Evolutionary conservation across 2,329 filamentous ascomycete genomes (phyloP).

Genomic region (Metarhizium guizhouense): DNA sequence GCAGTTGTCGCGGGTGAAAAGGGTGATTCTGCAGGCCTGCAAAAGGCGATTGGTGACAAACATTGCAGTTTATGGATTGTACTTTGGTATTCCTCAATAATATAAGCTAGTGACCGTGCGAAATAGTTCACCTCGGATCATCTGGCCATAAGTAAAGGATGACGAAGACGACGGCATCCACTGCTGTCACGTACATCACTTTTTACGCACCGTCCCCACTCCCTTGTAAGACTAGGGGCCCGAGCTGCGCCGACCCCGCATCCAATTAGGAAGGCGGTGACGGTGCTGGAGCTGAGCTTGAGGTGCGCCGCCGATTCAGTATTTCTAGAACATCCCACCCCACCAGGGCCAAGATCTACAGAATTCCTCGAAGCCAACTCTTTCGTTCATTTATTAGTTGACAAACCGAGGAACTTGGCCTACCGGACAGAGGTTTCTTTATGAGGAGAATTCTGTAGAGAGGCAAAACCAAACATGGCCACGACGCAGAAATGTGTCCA

Average conservation of each 20-base stretch:
- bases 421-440: background rate
- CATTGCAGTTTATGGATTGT: conserved; percentile 28
- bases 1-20: conserved; percentile 67
- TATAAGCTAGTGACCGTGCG: background rate
- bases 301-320: background rate
- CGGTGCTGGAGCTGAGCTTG: conserved; percentile 6
- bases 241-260: conserved; percentile 17
- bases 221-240: too few species aligned
- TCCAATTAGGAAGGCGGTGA: conserved; percentile 27
- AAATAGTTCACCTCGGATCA: too few species aligned
- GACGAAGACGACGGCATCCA: too few species aligned
- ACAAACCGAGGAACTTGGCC: background rate
- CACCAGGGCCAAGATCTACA: conserved; percentile 10
- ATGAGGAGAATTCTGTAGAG: background rate
- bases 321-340: conserved; percentile 34
- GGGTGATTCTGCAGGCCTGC: conserved; percentile 56
- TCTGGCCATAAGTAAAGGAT: too few species aligned
- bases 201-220: too few species aligned
- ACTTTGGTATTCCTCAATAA: background rate
- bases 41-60: conserved; percentile 39
- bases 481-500: conserved; percentile 89
- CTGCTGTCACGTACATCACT: too few species aligned
- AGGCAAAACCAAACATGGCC: conserved; percentile 6
- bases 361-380: background rate
- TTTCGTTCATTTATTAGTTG: background rate